These are phyloP conservation scores for Bidens hawaiensis DNA, from an alignment of 140 eudicot species.

Conservation along the genomic window DNA sequence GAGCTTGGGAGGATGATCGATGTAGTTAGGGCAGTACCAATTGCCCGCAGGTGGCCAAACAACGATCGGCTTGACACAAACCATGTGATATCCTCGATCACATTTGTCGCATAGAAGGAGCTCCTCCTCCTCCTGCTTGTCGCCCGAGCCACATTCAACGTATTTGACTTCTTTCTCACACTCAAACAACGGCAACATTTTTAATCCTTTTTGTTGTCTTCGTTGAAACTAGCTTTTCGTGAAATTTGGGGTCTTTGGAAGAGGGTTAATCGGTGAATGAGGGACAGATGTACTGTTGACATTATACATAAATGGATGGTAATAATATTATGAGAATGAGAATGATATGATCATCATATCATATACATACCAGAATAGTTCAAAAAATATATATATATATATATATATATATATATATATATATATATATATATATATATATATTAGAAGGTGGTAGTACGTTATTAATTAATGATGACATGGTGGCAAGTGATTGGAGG, in stretches of 20 bases:
- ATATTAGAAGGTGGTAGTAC: neutral
- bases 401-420: too few species aligned
- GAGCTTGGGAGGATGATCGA: slow-evolving; percentile 12
- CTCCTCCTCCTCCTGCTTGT: slow-evolving; percentile 34
- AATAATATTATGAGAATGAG: too few species aligned
- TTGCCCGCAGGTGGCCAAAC: slow-evolving; percentile 44
- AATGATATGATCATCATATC: too few species aligned
- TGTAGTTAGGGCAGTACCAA: slow-evolving; percentile 57
- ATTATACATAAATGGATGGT: neutral
- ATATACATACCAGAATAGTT: too few species aligned
- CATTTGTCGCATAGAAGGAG: slow-evolving; percentile 50
- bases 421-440: too few species aligned
- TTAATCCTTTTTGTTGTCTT: slow-evolving; percentile 21
- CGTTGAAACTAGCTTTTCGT: neutral
- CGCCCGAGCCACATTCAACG: slow-evolving; percentile 54
- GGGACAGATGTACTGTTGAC: too few species aligned
- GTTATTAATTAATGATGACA: neutral
- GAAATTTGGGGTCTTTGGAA: neutral
- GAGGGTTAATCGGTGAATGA: neutral
- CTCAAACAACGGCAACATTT: slow-evolving; percentile 27
- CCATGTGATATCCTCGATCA: slow-evolving; percentile 51
- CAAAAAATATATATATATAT: too few species aligned
- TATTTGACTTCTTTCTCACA: slow-evolving; percentile 23
- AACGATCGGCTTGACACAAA: slow-evolving; percentile 50
- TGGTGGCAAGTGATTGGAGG: neutral